phyloP scores from a whole-genome alignment of 805 yeast genomes.

The Wickerhamomyces bovis region DNA sequence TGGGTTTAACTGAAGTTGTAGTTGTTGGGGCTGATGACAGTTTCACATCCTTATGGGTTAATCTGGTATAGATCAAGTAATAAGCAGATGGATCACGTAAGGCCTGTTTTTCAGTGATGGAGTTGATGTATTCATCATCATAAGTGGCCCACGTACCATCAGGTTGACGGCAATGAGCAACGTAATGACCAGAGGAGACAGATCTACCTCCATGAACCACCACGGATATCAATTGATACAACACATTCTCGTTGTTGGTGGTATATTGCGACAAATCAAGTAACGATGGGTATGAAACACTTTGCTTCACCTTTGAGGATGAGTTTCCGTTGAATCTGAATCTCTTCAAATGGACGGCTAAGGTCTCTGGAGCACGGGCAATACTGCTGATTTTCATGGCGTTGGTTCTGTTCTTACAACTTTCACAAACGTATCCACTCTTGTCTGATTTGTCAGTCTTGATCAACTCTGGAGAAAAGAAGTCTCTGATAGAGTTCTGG shows the following conservation, averaged over 20 bases:
- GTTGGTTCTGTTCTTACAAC: conserved; percentile 68
- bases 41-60: conserved; percentile 48
- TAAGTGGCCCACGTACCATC: conserved; percentile 90
- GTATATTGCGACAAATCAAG: conserved; percentile 67
- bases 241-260: conserved; percentile 38
- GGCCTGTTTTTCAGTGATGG: conserved; percentile 65
- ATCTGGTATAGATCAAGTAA: conserved; percentile 75
- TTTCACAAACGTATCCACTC: conserved; percentile 82
- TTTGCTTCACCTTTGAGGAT: conserved; percentile 82
- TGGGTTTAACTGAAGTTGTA: conserved; percentile 2
- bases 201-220: conserved; percentile 94
- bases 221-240: conserved; percentile 73
- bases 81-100: conserved; percentile 85
- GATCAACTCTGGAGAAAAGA: conserved; percentile 77
- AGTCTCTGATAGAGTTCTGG: conserved; percentile 70
- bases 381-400: conserved; percentile 76
- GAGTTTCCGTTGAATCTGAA: conserved; percentile 80
- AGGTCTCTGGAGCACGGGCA: conserved; percentile 79
- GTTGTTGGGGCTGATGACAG: no score
- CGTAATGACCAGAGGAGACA: conserved; percentile 87
- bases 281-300: conserved; percentile 72
- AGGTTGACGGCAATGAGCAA: conserved; percentile 87
- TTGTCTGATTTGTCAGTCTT: conserved; percentile 61
- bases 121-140: conserved; percentile 86
- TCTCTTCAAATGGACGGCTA: conserved; percentile 82